Percentiles rank a stretch among this genome's conserved stretches.
Evolutionary conservation across 208 protist genomes (phyloP).

Genomic region (Wallacemonas collosoma): DNA sequence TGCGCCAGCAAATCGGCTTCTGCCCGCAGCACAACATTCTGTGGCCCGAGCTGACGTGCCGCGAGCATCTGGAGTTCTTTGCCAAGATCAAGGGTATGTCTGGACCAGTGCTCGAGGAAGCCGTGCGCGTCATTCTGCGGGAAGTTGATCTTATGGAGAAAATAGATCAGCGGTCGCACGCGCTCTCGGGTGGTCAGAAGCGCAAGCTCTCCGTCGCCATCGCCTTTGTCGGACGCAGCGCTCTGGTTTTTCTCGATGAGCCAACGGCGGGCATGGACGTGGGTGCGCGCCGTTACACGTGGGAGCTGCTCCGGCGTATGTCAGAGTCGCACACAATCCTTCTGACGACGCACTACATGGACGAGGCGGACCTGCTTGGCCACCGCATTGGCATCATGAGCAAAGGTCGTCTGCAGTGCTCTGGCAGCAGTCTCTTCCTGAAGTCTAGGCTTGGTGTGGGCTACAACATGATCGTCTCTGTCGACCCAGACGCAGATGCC

Average conservation of each 20-base stretch:
- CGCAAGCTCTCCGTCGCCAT: conserved; percentile 67
- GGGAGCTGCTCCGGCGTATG: conserved; percentile 37
- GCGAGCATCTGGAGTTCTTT: conserved; percentile 90
- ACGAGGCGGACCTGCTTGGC: conserved; percentile 90
- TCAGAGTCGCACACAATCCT: conserved; percentile 41
- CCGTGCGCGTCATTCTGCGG: conserved; percentile 29
- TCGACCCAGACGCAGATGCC: conserved; percentile 20
- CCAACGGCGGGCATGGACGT: conserved; percentile 83
- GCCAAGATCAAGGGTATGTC: conserved; percentile 83
- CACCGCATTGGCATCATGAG: conserved; percentile 88
- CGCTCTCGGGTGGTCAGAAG: conserved; percentile 54
- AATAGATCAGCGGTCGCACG: conserved; percentile 24
- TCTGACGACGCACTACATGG: conserved; percentile 88
- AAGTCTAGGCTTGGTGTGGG: conserved; percentile 42
- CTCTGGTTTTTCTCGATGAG: conserved; percentile 72
- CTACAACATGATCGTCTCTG: conserved; percentile 35
- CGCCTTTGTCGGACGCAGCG: conserved; percentile 60
- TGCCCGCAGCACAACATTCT: conserved; percentile 60
- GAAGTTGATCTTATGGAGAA: conserved; percentile 47
- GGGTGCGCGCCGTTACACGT: conserved; percentile 51
- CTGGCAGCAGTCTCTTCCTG: conserved; percentile 49
- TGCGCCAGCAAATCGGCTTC: conserved; percentile 68
- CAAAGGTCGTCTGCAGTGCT: conserved; percentile 39
- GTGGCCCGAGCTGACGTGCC: conserved; percentile 70
- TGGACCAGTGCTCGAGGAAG: conserved; percentile 27